Base-by-base conservation (phyloP, 495 filamentous ascomycete genomes). In the Penicillium egyptiacum region DNA sequence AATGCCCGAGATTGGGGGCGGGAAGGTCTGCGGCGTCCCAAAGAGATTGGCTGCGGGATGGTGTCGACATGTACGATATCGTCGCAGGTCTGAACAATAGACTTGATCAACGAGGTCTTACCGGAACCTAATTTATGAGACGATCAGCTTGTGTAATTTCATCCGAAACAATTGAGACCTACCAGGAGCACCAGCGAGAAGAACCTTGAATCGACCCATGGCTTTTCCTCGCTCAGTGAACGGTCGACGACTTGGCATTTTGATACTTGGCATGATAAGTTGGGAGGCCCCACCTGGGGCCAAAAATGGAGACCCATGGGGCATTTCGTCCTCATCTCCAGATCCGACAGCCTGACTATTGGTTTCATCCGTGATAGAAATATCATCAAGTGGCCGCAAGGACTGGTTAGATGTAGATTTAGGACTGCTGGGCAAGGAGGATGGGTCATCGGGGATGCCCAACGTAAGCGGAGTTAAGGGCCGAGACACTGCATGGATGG, bases 11-110 rank as follows among this genome's bases (percentile, higher is more conserved):
- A 57, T 61, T 72, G 72, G 44, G 67, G 68, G 39, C 70, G 68
- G 12, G 69, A 62, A 19, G 63, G 44, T 41, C 67, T 65, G 41
- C 70, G 62, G 11, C 64, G 56, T 23, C 65, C 62, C 5, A 68
- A 56, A 16, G 66, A 61, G 47, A 60, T 60, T 23, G 62, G 72
- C 39, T 59, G 58, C 35, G 55, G 70, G 49, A 95, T 76, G 0
- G 90, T 85, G 68, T 98, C 94, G 49, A 96, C 88, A 70, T 98
- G 94, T 2, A 98, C 94, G 57, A 99, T 96, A 68, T 97, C 91
- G 65, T 96, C 89, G 67, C 93, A 96, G n/a, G 76, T 82, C 67
- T 97, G 94, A 12, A 96, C 90, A 52, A 99, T 92, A 0, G 91
- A 91, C 68, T 92, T 92, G 59, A 98, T 90, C 50, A 97, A 77